Evolutionary conservation across 2,329 filamentous ascomycete species (phyloP).

Genomic region (Stromatinia cepivora): DNA sequence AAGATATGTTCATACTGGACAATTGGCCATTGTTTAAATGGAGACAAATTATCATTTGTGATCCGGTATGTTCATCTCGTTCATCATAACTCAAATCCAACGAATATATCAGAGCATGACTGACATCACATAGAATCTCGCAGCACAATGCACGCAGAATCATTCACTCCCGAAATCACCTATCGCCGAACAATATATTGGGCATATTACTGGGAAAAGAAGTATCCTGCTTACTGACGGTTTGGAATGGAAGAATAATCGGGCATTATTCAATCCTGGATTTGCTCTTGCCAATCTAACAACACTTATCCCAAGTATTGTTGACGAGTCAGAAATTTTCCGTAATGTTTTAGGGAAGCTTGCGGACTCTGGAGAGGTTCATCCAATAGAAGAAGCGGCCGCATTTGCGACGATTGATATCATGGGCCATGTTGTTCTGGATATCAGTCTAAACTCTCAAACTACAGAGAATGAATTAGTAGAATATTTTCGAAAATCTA

Average conservation of each 20-base stretch:
- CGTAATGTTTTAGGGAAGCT: conserved; percentile 25
- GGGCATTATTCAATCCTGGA: conserved; percentile 35
- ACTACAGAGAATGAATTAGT: conserved; percentile 29
- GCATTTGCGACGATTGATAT: conserved; percentile 33
- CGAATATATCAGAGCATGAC: not conserved
- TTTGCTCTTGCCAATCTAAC: conserved; percentile 31
- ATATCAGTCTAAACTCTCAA: conserved; percentile 29
- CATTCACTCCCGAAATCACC: conserved; percentile 16
- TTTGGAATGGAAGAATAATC: conserved; percentile 33
- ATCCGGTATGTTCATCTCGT: conserved; percentile 13
- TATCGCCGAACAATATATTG: not conserved
- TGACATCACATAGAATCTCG: conserved; percentile 9
- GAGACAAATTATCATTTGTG: conserved; percentile 21
- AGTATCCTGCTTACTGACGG: conserved; percentile 31
- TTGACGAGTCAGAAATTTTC: conserved; percentile 30
- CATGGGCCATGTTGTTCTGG: conserved; percentile 30
- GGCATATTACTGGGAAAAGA: conserved; percentile 25
- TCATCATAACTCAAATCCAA: not conserved
- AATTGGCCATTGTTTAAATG: conserved; percentile 22
- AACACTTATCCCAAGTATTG: conserved; percentile 29
- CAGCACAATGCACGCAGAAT: conserved; percentile 21
- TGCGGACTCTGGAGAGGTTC: conserved; percentile 29
- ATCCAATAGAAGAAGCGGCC: conserved; percentile 29
- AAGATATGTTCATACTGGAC: conserved; percentile 18
- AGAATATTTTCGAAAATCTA: conserved; percentile 28